These are phyloP conservation scores for Gyrodon lividus DNA, from an alignment of 768 basidiomycete genomes.

Conservation along the genomic window DNA sequence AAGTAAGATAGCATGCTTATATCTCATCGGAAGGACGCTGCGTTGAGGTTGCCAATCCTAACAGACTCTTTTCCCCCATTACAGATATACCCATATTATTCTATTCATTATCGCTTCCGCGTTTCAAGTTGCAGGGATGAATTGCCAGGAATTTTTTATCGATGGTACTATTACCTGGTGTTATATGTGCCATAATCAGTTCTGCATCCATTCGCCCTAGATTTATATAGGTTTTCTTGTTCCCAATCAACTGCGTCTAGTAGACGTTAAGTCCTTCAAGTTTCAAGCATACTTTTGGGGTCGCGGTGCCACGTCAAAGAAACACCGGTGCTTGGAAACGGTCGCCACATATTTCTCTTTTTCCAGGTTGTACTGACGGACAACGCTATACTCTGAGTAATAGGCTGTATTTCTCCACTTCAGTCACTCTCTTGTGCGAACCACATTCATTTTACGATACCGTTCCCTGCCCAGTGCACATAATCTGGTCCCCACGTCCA, in stretches of 20 bases:
- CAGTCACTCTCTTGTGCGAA: constrained; percentile 17
- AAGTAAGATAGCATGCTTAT: constrained; percentile 17
- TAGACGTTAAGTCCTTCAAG: too few relatives aligned
- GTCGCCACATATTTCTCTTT: not conserved
- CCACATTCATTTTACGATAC: constrained; percentile 21
- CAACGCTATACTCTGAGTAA: constrained; percentile 1
- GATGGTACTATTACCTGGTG: constrained; percentile 10
- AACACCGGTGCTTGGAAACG: not conserved
- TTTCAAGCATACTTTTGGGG: not conserved
- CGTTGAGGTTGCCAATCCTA: constrained; percentile 9
- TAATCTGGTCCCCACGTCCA: not conserved
- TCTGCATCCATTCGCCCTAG: not conserved
- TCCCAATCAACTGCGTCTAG: not conserved
- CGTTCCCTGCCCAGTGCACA: constrained; percentile 4
- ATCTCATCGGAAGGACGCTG: constrained; percentile 18
- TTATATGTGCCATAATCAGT: constrained; percentile 18
- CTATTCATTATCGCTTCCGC: constrained; percentile 9
- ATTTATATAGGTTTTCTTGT: not conserved
- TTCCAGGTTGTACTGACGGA: not conserved
- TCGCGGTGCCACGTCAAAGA: constrained; percentile 7
- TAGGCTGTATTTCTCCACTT: constrained; percentile 14
- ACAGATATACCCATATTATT: constrained; percentile 28
- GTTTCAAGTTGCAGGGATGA: constrained; percentile 5
- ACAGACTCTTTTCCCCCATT: constrained; percentile 21
- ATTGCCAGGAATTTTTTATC: constrained; percentile 6